These are phyloP conservation scores for Articulospora tetracladia DNA, from an alignment of 495 filamentous ascomycete species.

Conservation along the genomic window DNA sequence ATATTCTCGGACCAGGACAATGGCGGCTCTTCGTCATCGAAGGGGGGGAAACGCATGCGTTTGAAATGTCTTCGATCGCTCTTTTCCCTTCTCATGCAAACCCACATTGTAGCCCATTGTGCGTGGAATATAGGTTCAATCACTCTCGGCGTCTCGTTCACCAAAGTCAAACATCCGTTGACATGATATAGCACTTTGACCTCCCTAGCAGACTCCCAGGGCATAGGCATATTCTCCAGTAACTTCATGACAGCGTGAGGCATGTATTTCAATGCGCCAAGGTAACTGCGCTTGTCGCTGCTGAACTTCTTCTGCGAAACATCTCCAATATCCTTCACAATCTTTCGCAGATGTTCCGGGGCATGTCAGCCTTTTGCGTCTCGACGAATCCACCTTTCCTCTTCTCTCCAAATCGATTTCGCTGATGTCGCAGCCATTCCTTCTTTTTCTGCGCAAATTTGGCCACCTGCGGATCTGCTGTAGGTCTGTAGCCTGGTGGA, in stretches of 20 bases:
- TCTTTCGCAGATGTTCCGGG: constrained; percentile 98
- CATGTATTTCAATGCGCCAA: constrained; percentile 99
- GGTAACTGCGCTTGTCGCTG: constrained; percentile 96
- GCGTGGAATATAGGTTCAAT: constrained; percentile 99
- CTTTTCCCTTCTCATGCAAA: constrained; percentile 97
- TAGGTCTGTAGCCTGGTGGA: constrained; percentile 83
- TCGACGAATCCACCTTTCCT: constrained; percentile 94
- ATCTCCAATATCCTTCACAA: constrained; percentile 97
- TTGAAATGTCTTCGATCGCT: constrained; percentile 96
- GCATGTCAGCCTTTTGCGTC: constrained; percentile 98
- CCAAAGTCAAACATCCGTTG: constrained; percentile 93
- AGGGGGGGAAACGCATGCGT: constrained; percentile 97
- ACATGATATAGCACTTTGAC: constrained; percentile 99
- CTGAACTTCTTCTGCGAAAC: constrained; percentile 99
- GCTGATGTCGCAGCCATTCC: constrained; percentile 92
- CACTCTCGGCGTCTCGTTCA: constrained; percentile 95
- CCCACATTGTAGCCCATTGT: constrained; percentile 99
- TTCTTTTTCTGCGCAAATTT: constrained; percentile 99
- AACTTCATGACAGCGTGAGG: constrained; percentile 99
- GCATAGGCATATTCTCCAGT: constrained; percentile 99
- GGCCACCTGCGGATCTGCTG: constrained; percentile 78
- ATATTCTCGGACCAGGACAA: constrained; percentile 98
- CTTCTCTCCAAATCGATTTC: constrained; percentile 94
- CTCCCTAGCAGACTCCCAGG: constrained; percentile 93
- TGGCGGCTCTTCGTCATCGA: constrained; percentile 98